Evolutionary conservation across 2,329 filamentous ascomycete species (phyloP).

Genomic region (Plectosphaerella plurivora): DNA sequence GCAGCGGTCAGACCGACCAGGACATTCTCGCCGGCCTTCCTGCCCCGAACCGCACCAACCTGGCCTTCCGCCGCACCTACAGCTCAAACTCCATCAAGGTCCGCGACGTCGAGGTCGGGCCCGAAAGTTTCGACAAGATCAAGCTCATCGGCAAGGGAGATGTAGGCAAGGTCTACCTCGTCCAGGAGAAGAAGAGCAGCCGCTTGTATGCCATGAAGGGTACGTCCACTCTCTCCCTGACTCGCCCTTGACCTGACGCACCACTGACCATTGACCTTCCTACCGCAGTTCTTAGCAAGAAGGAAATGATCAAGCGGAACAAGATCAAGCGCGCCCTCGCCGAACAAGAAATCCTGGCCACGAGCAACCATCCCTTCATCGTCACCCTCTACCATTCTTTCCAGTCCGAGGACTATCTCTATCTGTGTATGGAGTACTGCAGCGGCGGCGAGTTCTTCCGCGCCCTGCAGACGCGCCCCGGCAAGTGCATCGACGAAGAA

Average conservation of each 20-base stretch:
- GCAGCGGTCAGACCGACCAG: conserved; percentile 26
- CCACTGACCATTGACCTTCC: neutral
- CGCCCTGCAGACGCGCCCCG: conserved; percentile 90
- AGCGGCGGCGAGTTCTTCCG: conserved; percentile 98
- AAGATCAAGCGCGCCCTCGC: conserved; percentile 98
- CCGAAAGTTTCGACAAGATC: conserved; percentile 97
- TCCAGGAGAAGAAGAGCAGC: conserved; percentile 95
- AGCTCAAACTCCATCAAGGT: conserved; percentile 99
- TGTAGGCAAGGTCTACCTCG: conserved; percentile 96
- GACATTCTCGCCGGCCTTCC: conserved; percentile 59
- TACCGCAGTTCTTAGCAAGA: conserved; percentile 84
- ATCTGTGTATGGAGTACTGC: conserved; percentile 99
- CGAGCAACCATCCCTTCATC: conserved; percentile 98
- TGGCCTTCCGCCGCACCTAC: conserved; percentile 89
- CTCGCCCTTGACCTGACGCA: neutral
- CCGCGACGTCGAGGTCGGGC: conserved; percentile 91
- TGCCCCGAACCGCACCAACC: conserved; percentile 60
- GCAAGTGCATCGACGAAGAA: conserved; percentile 95
- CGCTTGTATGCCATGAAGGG: conserved; percentile 98
- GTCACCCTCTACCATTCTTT: conserved; percentile 98
- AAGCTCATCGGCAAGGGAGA: conserved; percentile 99
- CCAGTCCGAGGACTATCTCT: conserved; percentile 97
- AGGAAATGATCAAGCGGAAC: conserved; percentile 99
- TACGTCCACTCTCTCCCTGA: conserved; percentile 33
- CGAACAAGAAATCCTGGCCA: conserved; percentile 96